Conservation (phyloP, 2,329 filamentous ascomycete genomes). For the Cercospora sp. region DNA sequence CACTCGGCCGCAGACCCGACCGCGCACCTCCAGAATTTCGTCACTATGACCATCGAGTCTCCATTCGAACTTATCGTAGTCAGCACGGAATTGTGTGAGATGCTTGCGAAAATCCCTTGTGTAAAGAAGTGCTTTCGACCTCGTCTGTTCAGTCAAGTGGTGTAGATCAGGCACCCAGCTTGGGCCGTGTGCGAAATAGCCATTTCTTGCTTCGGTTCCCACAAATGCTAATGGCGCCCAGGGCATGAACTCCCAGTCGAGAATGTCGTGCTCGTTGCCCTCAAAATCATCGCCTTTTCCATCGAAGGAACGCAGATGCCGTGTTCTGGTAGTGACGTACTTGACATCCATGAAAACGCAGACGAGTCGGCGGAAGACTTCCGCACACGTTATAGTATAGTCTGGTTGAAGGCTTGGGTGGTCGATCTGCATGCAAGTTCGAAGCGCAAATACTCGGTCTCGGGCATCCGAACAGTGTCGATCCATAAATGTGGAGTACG, state of each 20-base stretch:
- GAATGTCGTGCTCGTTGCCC: neutral
- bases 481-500: neutral
- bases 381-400: neutral
- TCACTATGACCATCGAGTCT: too few relatives aligned
- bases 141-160: too few relatives aligned
- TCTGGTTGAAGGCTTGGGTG: neutral
- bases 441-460: neutral
- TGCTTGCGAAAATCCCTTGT: too few relatives aligned
- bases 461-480: neutral
- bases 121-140: too few relatives aligned
- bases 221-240: neutral
- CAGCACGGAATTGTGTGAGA: too few relatives aligned
- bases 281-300: neutral
- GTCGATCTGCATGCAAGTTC: neutral
- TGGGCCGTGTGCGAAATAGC: too few relatives aligned
- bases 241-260: neutral
- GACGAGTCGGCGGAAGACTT: neutral
- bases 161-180: too few relatives aligned
- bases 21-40: too few relatives aligned
- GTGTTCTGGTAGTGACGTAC: neutral
- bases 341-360: neutral
- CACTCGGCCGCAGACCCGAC: too few relatives aligned
- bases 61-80: too few relatives aligned
- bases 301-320: neutral
- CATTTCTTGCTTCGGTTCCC: neutral